Base-by-base conservation (phyloP, 257 asterid species). In the Solanum gandarillasii region DNA sequence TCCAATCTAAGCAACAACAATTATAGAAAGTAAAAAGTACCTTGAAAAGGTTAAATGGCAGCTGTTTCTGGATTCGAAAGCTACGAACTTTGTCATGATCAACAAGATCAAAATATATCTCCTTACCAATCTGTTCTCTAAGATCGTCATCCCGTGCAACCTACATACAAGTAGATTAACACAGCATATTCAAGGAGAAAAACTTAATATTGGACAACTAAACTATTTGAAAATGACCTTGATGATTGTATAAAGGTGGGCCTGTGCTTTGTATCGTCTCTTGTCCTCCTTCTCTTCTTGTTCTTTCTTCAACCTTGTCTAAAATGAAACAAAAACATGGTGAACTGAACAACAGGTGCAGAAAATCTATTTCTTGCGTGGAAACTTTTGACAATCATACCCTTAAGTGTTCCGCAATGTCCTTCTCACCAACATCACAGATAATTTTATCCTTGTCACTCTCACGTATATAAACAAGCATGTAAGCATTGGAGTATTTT, bases 391-490 rank as follows among this genome's bases (percentile, higher is more conserved):
- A 73, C 88, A 85, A 88, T 68, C 87, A 90, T 92, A 97, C 99
- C 95, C 96, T 91, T 72, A 97, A 98, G 93, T 97, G 99, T 83
- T 97, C 98, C 5, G 99, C 99, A 76, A 97, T 94, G 92, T 97
- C 99, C 92, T 96, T 97, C 96, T 97, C 99, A 90, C 93, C 98
- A 87, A 95, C 99, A 87, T 96, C 98, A 88, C 99, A 97, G 34
- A 97, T 94, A 84, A 96, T 97, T 93, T 96, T 96, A 91, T 95
- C 99, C 94, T 95, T 96, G 94, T 97, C 99, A 86, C 96, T 94
- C 90, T 92, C 98, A 90, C 99, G 95, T 89, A 97, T 94, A 91
- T 97, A 97, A 87, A 96, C 99, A 91, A 97, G 99, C 99, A 97
- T 97, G 94, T 97, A 97, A 25, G 99, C 99, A 89, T 97, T 97